Conservation (phyloP, 352 stramenopile genomes). For the Phytophthora vignae region DNA sequence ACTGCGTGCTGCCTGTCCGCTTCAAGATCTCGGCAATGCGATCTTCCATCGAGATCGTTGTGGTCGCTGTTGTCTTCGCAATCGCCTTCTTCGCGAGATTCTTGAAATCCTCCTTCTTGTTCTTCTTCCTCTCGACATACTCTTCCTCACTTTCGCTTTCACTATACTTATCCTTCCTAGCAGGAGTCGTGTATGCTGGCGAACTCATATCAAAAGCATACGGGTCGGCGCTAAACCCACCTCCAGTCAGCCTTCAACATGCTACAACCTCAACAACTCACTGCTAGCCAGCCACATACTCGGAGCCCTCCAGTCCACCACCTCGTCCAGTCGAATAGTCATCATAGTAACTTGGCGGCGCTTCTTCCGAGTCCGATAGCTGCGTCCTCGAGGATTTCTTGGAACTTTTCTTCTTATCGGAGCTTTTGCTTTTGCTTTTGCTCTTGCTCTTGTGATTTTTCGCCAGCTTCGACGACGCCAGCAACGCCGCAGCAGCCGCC, state of each 20-base stretch:
- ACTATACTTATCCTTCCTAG: slow-evolving; percentile 1
- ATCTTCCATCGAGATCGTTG: slow-evolving; percentile 67
- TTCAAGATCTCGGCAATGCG: slow-evolving; percentile 81
- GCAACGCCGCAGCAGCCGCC: slow-evolving; percentile 53
- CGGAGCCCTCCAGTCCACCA: slow-evolving; percentile 21
- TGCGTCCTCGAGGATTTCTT: slow-evolving; percentile 36
- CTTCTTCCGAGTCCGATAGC: slow-evolving; percentile 58
- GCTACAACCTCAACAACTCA: neutral
- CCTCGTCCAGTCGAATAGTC: slow-evolving; percentile 19
- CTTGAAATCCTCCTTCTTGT: slow-evolving; percentile 43
- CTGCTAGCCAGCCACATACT: slow-evolving; percentile 30
- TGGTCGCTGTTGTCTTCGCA: slow-evolving; percentile 18
- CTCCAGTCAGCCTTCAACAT: slow-evolving; percentile 16
- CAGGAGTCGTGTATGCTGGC: slow-evolving; percentile 34
- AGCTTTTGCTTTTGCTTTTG: slow-evolving; percentile 33
- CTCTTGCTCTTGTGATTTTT: slow-evolving; percentile 35
- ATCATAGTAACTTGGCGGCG: slow-evolving; percentile 69
- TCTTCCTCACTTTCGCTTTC: slow-evolving; percentile 33
- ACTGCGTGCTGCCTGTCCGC: slow-evolving; percentile 69
- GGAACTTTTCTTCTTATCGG: slow-evolving; percentile 37
- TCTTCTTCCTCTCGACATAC: slow-evolving; percentile 29
- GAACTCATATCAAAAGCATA: slow-evolving; percentile 77
- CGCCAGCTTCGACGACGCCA: slow-evolving; percentile 57
- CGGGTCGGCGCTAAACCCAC: slow-evolving; percentile 55
- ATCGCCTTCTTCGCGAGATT: slow-evolving; percentile 36